Percentiles rank a stretch among this genome's conserved stretches.
These are phyloP conservation scores for Jackrogersella minutella DNA, from an alignment of 495 filamentous ascomycete species.

Conservation along the genomic window DNA sequence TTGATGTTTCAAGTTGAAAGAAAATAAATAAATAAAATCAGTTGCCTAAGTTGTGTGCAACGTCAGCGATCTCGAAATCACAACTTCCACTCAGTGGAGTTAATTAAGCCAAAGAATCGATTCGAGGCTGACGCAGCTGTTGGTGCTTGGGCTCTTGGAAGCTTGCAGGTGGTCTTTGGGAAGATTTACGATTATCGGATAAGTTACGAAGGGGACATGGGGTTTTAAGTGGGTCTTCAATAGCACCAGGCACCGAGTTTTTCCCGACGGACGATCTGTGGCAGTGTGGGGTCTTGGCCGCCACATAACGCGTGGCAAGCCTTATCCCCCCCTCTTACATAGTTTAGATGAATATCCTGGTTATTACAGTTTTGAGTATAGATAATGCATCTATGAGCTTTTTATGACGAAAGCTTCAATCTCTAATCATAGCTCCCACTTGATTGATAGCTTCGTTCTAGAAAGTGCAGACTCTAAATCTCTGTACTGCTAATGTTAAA, in stretches of 20 bases:
- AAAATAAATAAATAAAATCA: background rate
- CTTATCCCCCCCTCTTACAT: background rate
- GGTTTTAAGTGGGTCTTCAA: too few species aligned
- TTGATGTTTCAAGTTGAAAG: background rate
- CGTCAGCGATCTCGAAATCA: constrained; percentile 21
- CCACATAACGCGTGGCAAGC: constrained; percentile 37
- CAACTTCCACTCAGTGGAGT: constrained; percentile 15
- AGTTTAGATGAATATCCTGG: too few species aligned
- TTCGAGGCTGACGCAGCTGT: constrained; percentile 36
- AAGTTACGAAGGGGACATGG: constrained; percentile 11
- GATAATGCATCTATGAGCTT: constrained; percentile 8
- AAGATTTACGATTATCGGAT: constrained; percentile 17
- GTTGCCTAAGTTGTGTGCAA: constrained; percentile 15
- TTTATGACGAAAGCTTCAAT: constrained; percentile 33
- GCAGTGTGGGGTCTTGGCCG: constrained; percentile 28
- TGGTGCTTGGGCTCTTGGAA: constrained; percentile 9
- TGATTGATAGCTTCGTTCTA: constrained; percentile 4
- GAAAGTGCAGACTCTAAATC: background rate
- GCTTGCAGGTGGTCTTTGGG: too few species aligned
- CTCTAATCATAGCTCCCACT: background rate
- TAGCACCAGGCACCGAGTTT: background rate
- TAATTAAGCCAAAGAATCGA: constrained; percentile 19
- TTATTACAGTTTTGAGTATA: background rate
- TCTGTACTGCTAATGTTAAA: constrained; percentile 38
- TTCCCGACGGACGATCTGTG: background rate